These are phyloP conservation scores for Schwanniomyces sp. DNA, from an alignment of 805 yeast species.

Conservation along the genomic window DNA sequence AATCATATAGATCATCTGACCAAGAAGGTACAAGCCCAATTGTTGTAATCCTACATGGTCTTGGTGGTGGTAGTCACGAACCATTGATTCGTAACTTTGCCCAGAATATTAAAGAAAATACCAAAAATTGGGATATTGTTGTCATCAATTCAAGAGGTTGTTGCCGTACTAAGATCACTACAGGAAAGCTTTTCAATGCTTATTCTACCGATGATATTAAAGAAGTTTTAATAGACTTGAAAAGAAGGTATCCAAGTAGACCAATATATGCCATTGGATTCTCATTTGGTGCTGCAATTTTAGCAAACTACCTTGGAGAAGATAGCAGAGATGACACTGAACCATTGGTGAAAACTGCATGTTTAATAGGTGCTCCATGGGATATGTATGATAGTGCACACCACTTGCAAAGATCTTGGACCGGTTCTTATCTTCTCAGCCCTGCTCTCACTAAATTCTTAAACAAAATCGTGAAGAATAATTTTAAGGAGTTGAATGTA, in stretches of 20 bases:
- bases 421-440: conserved; percentile 33
- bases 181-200: conserved; percentile 70
- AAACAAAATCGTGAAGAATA: conserved; percentile 31
- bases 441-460: conserved; percentile 34
- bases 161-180: conserved; percentile 63
- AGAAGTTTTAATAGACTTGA: conserved; percentile 51
- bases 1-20: conserved; percentile 10
- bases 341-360: conserved; percentile 48
- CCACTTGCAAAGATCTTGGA: conserved; percentile 37
- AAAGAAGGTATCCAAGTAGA: conserved; percentile 52
- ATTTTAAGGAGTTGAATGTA: conserved; percentile 29
- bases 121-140: conserved; percentile 55
- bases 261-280: conserved; percentile 74
- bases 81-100: conserved; percentile 66
- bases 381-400: conserved; percentile 55
- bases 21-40: conserved; percentile 49
- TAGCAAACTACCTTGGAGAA: conserved; percentile 72
- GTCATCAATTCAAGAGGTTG: conserved; percentile 80
- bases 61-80: conserved; percentile 86
- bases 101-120: conserved; percentile 31
- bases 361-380: conserved; percentile 69
- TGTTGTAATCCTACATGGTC: conserved; percentile 68
- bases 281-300: conserved; percentile 74
- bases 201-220: conserved; percentile 71
- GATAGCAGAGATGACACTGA: conserved; percentile 36